Base-by-base conservation (phyloP, 208 protist genomes). In the Leptomonas seymouri region DNA sequence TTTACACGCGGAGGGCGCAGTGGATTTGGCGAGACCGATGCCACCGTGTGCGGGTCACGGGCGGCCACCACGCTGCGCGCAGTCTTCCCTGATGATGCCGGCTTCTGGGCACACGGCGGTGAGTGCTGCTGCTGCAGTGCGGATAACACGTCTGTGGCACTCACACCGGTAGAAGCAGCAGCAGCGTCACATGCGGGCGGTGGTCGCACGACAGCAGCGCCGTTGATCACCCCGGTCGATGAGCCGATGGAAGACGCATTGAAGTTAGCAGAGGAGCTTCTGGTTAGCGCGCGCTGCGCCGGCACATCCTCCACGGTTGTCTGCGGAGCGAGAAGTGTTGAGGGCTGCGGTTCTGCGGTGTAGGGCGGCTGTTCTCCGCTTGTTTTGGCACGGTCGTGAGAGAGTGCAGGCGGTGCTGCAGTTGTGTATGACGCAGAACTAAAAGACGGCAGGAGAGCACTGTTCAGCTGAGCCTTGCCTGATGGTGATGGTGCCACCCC, bases 21-120 rank as follows among this genome's bases (percentile, higher is more conserved):
- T 1, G 45, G 68, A 28, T 53, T 28, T 3, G 68, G 53, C 5
- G 68, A 74, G 6, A 46, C 28, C 36, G 28, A 60, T 7, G 27
- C 30, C 7, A 42, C 16, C 16, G 68, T 42, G 44, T 42, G 28
- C 28, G 8, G 23, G 27, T 48, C 60, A 18, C 60, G 39, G 3
- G 51, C 18, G 20, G n/a, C 21, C 6, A 27, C 44, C 1, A 36
- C 27, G 31, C 9, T 21, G 36, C 42, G 27, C 3, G 16, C 6
- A 45, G 4, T 23, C 3, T 15, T 25, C 9, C 54, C 21, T 8
- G 44, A 16, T 21, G 42, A 9, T 2, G 30, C 11, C 1, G 27
- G 30, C 34, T 64, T 60, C 15, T 49, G 58, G 23, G n/a, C 12
- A 6, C 34, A 23, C 21, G 34, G 56, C 21, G 8, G 56, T 31